A percentile compares a stretch with the other conserved stretches of the same genome.
These are phyloP conservation scores for Rhizophora apiculata DNA, from an alignment of 345 rosid species.

Conservation along the genomic window DNA sequence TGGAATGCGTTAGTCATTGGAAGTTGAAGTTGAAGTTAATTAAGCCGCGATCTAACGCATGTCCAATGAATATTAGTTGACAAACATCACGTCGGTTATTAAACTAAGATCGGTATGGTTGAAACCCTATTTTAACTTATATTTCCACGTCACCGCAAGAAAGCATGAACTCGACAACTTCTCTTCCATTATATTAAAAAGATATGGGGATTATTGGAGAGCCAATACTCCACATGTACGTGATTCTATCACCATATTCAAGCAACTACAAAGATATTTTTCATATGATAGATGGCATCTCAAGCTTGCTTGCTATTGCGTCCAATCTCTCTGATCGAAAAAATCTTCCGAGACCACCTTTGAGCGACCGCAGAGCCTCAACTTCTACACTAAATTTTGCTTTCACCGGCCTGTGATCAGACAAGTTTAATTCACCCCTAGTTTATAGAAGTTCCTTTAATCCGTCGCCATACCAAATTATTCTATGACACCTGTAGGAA, in stretches of 20 bases:
- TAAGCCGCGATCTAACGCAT: background rate
- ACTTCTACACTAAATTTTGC: conserved; percentile 55
- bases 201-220: background rate
- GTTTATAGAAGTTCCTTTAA: conserved; percentile 55
- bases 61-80: conserved; percentile 7
- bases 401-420: conserved; percentile 81
- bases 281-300: conserved; percentile 24
- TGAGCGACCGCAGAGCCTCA: conserved; percentile 17
- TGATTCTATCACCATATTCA: background rate
- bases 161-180: conserved; percentile 2
- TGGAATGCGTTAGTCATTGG: conserved; percentile 14
- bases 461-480: conserved; percentile 66
- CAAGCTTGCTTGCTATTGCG: conserved; percentile 20
- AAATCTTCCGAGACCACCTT: conserved; percentile 36
- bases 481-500: conserved; percentile 59
- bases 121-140: background rate
- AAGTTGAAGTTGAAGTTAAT: conserved; percentile 14
- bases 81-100: conserved; percentile 7
- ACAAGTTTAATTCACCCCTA: conserved; percentile 60
- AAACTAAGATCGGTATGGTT: too few species aligned
- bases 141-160: background rate
- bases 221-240: conserved; percentile 2
- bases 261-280: conserved; percentile 11
- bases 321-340: conserved; percentile 58
- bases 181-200: background rate